Base-by-base conservation (phyloP, 164 flowering plant species). In the Aristolochia contorta region DNA sequence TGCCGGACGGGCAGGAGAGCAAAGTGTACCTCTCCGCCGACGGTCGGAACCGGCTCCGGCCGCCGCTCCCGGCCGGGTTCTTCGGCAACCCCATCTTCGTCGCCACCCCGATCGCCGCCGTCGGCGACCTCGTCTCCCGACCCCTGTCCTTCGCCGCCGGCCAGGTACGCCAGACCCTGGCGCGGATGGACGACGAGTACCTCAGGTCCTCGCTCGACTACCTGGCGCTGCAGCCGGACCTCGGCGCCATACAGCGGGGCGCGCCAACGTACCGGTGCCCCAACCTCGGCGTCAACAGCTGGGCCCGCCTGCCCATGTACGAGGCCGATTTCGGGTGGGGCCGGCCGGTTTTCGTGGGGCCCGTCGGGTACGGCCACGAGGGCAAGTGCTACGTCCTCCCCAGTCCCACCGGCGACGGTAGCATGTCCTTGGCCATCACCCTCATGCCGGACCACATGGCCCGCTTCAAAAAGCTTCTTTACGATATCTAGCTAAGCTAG, bases 181-280 rank as follows among this genome's bases (percentile, higher is more conserved):
- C 82, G 1, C 65, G 37, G 19, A 52, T 61, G 64, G 64, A 61
- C 23, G 64, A 61, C 16, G 57, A 37, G 64, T 61, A 61, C 24
- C 7, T 52, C 33, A 64, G 79, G 57, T 85, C 91, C 13, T 86
- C 88, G n/a, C 66, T 85, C 0, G 91, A 85, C 64, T 85, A 74
- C 70, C 56, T 85, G 22, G 88, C 83, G 69, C 53, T 76, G 45
- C 88, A 81, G 65, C 80, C 91, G 4, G 83, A 80, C 74, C 55
- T 79, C 16, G 61, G 79, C n/a, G 79, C 77, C 9, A 74, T 79
- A 0, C 81, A 78, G 33, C 79, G 84, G 0, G 83, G 86, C 18
- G 74, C 80, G 7, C 79, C 76, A n/a, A 75, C 79, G 0, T 80
- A 80, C 23, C 71, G 79, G 22, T 70, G 74, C 63, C 81, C 83